Conservation (phyloP, 2,329 filamentous ascomycete species). For the Ophiostoma perfectum region DNA sequence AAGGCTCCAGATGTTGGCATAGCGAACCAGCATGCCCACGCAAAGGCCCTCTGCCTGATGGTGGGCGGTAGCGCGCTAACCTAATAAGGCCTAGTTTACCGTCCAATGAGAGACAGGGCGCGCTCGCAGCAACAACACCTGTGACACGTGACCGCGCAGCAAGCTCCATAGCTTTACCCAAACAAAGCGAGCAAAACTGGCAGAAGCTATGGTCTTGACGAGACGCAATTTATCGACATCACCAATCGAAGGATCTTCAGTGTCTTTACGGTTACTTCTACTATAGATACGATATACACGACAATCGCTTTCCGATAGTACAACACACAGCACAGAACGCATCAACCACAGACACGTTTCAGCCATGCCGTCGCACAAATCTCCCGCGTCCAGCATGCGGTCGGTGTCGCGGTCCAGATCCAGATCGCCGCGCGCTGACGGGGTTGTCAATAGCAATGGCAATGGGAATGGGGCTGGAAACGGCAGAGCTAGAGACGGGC, state of each 20-base stretch:
- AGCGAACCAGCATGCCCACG: conserved; percentile 22
- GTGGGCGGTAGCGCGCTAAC: not conserved
- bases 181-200: conserved; percentile 6
- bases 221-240: not conserved
- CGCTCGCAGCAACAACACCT: not conserved
- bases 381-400: conserved; percentile 17
- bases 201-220: not conserved
- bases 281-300: not conserved
- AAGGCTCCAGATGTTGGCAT: not conserved
- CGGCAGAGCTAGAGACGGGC: not conserved
- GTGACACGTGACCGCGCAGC: conserved; percentile 17
- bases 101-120: not conserved
- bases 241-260: not conserved
- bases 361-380: conserved; percentile 18
- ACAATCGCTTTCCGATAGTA: too few species aligned
- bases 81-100: not conserved
- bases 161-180: conserved; percentile 14
- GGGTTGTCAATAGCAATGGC: not conserved
- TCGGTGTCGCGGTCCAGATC: conserved; percentile 20
- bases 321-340: not conserved
- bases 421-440: conserved; percentile 2
- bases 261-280: not conserved
- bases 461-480: not conserved
- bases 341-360: not conserved
- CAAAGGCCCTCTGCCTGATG: conserved; percentile 24